A percentile compares a stretch with the other conserved stretches of the same genome.
phyloP scores from a whole-genome alignment of 768 basidiomycete genomes.

The Hysterangium stoloniferum region DNA sequence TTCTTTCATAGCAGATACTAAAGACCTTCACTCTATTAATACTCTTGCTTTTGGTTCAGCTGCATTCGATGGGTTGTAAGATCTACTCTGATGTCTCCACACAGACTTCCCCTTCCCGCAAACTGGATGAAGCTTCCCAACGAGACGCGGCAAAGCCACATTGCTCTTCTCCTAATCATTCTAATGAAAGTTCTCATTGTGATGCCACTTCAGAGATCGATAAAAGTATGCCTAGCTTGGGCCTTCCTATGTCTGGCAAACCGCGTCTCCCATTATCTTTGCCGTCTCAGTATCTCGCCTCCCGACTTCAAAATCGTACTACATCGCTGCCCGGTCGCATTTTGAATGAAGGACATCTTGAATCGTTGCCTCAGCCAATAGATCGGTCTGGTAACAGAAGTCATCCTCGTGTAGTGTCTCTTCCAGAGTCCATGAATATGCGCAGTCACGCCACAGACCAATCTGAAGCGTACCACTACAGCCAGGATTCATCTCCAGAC shows the following conservation, averaged over 20 bases:
- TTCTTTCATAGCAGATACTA: too few species aligned
- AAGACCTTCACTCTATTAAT: too few species aligned
- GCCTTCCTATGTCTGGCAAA: neutral
- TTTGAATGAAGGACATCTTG: neutral
- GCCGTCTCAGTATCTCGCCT: neutral
- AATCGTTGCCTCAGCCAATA: neutral
- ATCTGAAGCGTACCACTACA: neutral
- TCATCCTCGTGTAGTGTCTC: conserved; percentile 4
- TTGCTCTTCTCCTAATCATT: neutral
- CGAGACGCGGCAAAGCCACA: too few species aligned
- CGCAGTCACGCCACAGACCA: neutral
- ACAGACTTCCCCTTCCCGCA: neutral
- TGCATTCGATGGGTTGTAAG: too few species aligned
- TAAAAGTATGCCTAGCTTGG: neutral
- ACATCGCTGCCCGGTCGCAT: neutral
- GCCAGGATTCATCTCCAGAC: neutral
- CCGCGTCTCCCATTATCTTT: neutral
- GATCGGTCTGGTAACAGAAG: neutral
- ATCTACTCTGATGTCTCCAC: conserved; percentile 1
- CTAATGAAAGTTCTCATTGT: neutral
- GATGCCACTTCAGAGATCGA: neutral
- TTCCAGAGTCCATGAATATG: neutral
- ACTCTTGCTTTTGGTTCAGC: neutral
- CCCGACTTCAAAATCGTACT: conserved; percentile 1
- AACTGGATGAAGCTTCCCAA: neutral